Evolutionary conservation across 2,329 filamentous ascomycete genomes (phyloP), one percentile per base, ranked within the genome.

Genomic region (Aspergillus awamori): DNA sequence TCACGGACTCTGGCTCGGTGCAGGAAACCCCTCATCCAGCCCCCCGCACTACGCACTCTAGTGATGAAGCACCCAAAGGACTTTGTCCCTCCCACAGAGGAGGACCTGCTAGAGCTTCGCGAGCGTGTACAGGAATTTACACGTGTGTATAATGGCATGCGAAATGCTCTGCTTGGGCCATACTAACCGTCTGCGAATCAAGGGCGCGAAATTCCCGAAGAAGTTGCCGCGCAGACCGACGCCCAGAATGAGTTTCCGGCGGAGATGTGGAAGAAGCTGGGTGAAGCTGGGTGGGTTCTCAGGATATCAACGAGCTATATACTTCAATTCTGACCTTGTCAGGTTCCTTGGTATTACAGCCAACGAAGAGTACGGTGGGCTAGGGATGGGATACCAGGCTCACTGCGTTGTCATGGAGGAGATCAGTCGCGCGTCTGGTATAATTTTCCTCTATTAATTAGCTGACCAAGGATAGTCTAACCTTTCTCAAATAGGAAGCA

Each of bases 381-480:
- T 98, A 49, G 91, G 84, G 1, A 89, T 98, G 87, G 95, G 95
- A 10, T 99, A 98, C 78, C 94, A 98, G 80, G 94, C 95, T 48
- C 95, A 99, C 79, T 96, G 92, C 74, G 83, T 97, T 6, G 92
- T 97, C 49, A 90, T 98, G 87, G 95, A 99, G 79, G 95, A 98
- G 82, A 83, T 99, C 45, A 95, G 90, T 59, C 86, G 94, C 61
- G 94, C 94, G 2, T 94, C 90, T 56, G 93, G 85, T 77, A 77
- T 59, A 61, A 41, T 2, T 81, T 41, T 22, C 2, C 10, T 43
- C 26, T 20, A 15, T 38, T 45, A 4, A n/a, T 13, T 2, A 3
- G 0, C 4, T 22, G 20, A 4, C 11, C 8, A 15, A 6, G 2
- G 11, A 15, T n/a, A 22, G 36, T 8, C 26, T 55, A 3, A 55